Evolutionary conservation across 176 grass and related monocot genomes (phyloP).

Genomic region (Zoysia japonica): DNA sequence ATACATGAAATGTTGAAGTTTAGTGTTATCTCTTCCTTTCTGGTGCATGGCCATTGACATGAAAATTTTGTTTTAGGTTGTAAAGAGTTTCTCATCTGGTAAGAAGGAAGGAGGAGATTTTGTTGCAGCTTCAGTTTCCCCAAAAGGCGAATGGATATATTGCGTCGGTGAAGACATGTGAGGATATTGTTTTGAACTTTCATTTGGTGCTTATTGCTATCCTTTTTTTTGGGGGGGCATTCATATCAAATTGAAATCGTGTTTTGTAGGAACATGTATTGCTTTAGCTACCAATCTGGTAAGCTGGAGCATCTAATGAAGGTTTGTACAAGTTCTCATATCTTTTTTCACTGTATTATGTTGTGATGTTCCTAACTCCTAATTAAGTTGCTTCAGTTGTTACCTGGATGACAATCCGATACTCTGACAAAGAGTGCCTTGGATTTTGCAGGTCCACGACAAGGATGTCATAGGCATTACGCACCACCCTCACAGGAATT

Average conservation of each 20-base stretch:
- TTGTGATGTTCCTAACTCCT: background rate
- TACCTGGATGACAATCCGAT: background rate
- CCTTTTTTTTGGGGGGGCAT: background rate
- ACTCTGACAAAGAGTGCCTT: background rate
- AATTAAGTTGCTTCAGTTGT: background rate
- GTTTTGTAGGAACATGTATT: conserved; percentile 86
- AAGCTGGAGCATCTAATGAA: conserved; percentile 99
- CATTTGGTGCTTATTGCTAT: conserved; percentile 23
- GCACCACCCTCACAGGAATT: conserved; percentile 90
- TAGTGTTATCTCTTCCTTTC: background rate
- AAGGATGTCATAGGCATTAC: conserved; percentile 93
- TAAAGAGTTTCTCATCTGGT: conserved; percentile 97
- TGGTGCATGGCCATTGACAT: conserved; percentile 18
- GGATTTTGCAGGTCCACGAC: conserved; percentile 63
- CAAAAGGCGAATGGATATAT: conserved; percentile 99
- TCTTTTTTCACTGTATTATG: background rate
- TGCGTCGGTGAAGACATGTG: conserved; percentile 99
- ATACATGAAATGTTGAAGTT: background rate
- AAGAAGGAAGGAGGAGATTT: conserved; percentile 95
- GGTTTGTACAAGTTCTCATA: conserved; percentile 48
- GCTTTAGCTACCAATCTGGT: conserved; percentile 91
- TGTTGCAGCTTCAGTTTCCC: conserved; percentile 85
- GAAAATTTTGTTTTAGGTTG: conserved; percentile 59
- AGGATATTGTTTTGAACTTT: conserved; percentile 24
- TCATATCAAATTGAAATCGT: conserved; percentile 3